Base-by-base conservation (phyloP, 371 early-diverging fungal genomes). In the Basidiobolus meristosporus region DNA sequence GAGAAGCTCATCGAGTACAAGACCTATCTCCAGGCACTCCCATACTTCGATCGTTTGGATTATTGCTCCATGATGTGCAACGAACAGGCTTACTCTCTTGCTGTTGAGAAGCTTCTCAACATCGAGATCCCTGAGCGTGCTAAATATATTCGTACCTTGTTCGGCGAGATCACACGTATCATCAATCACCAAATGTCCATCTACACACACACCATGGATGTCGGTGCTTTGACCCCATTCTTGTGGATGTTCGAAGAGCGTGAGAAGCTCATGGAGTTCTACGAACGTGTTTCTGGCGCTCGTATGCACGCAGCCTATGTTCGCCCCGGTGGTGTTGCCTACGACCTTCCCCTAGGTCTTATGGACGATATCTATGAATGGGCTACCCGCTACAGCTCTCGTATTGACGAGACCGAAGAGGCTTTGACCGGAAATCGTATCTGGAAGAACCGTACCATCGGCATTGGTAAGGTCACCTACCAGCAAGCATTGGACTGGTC, bases 241-340 rank as follows among this genome's bases (percentile, higher is more conserved):
- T 65, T 96, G 58, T 96, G 92, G 82, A 77, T 93, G 82, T 92
- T 93, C 53, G 97, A 96, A 63, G 97, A 96, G 65, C 89, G 97
- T 59, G 97, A 96, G 59, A 73, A 88, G 60, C 63, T 90, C 52
- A 91, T 96, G 84, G 97, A 96, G 65, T 93, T 90, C 56, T 96
- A 96, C 60, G 97, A 96, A 54, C 88, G 97, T 58, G 92, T 91
- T 35, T 89, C 85, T 9, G 97, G 97, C 30, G 93, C 97, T 21
- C 90, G 97, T 60, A 86, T 96, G 75, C 97, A 96, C 65, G 77
- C 92, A 28, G 90, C 90, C 39, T 96, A 93, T 50, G 86, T 96
- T 40, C 81, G 97, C 36, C 95, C 95, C 14, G 97, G 95, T 33
- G 97, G 97, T 54, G 97, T 96, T 14, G 70, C 91, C 1, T 64